Base-by-base conservation (phyloP, 768 basidiomycete genomes). In the Tylopilus felleus region DNA sequence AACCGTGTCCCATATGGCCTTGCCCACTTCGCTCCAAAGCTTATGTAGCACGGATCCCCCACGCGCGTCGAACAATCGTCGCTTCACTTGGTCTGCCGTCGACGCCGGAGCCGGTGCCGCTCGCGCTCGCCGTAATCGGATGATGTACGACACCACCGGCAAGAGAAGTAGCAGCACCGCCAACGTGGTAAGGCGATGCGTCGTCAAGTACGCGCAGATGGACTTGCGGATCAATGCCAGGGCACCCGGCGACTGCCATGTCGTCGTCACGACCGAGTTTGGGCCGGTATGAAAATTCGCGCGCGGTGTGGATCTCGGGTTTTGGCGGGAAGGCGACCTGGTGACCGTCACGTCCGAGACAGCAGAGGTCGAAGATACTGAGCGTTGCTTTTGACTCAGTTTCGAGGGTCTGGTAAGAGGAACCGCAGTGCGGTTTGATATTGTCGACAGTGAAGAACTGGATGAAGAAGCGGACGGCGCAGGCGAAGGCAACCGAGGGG, bases 391-490 rank as follows among this genome's bases (percentile, higher is more conserved):
- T 41, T 57, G 58, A 25, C 50, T 35, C 4, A 60, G 57, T 43
- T 56, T 61, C 31, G 60, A 54, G 13, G 55, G 55, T 19, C 43
- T 43, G 3, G 41, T 58, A 19, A 56, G 53, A 42, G 87, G 88
- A 21, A 86, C 83, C 3, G 83, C 77, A 5, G 89, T 90, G 58
- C 84, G 85, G 23, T 84, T 88, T 0, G 88, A 90, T 3, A 80
- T 77, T 8, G 86, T 88, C 0, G 88, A 89, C 28, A 85, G 72
- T 4, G 86, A 86, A 0, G 88, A 86, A 0, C 62, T 66, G 0
- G 87, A 87, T 0, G 83, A 82, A 0, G 81, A 78, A 4, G 82
- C 73, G 1, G 85, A 83, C 3, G 81, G 77, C 14, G 80, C 71
- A 25, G 79, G 84, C 2, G 80, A 75, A 43, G 76, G 67, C 16